Evolutionary conservation across 202 grass and related monocot species (phyloP), one percentile per base, ranked within the genome.

Genomic region (Panicum virgatum): DNA sequence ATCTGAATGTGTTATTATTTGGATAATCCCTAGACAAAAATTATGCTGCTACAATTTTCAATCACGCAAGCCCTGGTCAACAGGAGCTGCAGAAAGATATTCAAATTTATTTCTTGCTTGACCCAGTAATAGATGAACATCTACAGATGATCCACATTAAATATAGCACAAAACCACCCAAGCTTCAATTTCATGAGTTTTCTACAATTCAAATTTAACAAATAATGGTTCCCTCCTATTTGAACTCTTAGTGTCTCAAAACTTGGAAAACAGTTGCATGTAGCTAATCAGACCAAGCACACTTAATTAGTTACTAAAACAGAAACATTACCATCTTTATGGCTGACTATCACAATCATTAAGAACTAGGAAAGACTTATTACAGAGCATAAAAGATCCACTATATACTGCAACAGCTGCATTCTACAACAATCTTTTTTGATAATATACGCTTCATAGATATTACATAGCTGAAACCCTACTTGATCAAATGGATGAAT

Each of bases 61-160:
- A 73, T 12, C 40, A 20, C 56, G n/a, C 48, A 72, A 42, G 38
- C 10, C n/a, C n/a, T 60, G 69, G 18, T 73, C 73, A 9, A 19
- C 57, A 61, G 56, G 30, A 52, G 70, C 13, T 69, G 42, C 14
- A 71, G 34, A 70, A 75, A 47, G 20, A 70, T 62, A 54, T 30
- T 56, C 44, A 62, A 56, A 56, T 62, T 29, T 25, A 15, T 36
- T 13, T 32, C 54, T 76, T 72, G 63, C 45, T 64, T 66, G 65
- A 72, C 48, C 32, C 9, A 80, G n/a, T 65, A 75, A 80, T 52
- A 12, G 86, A 63, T 73, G 26, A 68, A 83, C 36, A 18, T 64
- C 50, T 25, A 48, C 66, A 51, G 16, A 86, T 68, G 61, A 25
- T 65, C 19, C 43, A 60, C 42, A 66, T 81, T 54, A 56, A 85